Conservation (phyloP, 805 yeast genomes). For the Candida yuanshanica region DNA sequence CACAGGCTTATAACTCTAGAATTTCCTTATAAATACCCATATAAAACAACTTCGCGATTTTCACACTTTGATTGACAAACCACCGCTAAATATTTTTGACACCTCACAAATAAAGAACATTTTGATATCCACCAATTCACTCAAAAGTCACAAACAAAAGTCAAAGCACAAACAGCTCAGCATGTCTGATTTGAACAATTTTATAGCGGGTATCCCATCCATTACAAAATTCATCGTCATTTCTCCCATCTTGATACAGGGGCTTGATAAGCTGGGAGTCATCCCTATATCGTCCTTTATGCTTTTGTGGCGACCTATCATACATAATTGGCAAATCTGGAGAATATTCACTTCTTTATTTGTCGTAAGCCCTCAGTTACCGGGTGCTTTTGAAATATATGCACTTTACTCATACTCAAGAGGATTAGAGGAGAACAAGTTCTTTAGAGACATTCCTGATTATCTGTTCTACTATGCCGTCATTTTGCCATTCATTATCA, state of each 20-base stretch:
- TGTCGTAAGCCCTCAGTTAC: constrained; percentile 37
- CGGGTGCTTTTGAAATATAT: constrained; percentile 46
- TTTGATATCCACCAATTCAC: too few species aligned
- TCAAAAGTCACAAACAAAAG: too few species aligned
- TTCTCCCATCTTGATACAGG: constrained; percentile 41
- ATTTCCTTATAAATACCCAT: too few species aligned
- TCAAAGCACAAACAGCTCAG: too few species aligned
- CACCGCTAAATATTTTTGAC: too few species aligned
- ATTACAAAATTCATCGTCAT: constrained; percentile 52
- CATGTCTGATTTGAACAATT: constrained; percentile 20
- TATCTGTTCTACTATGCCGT: constrained; percentile 49
- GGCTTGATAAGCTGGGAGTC: constrained; percentile 26
- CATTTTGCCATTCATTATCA: constrained; percentile 41
- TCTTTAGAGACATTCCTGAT: constrained; percentile 43
- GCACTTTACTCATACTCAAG: constrained; percentile 52
- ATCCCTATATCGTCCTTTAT: not conserved
- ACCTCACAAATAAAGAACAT: too few species aligned
- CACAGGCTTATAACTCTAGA: too few species aligned
- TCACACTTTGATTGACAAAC: too few species aligned
- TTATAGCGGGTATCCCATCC: constrained; percentile 45
- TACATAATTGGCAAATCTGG: constrained; percentile 35
- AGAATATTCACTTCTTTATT: constrained; percentile 46
- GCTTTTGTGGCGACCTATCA: constrained; percentile 25
- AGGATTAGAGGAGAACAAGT: constrained; percentile 50
- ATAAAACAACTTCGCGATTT: too few species aligned